These are phyloP conservation scores for Silene coronaria DNA, from an alignment of 179 eudicot genomes.

Conservation along the genomic window DNA sequence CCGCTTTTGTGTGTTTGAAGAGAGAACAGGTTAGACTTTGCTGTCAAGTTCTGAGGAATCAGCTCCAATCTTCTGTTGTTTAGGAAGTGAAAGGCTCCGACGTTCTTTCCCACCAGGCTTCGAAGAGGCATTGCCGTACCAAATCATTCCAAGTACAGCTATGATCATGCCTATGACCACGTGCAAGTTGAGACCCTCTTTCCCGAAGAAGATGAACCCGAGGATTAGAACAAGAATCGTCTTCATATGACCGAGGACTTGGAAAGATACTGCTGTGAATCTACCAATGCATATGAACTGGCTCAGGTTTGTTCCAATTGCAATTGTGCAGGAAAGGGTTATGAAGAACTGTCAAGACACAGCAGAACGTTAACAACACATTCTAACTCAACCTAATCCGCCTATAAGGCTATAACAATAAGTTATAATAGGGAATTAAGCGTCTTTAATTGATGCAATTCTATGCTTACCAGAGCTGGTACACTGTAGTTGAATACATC, in stretches of 20 bases:
- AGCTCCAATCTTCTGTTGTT: conserved; percentile 28
- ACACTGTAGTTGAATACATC: conserved; percentile 33
- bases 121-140: conserved; percentile 45
- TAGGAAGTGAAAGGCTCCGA: conserved; percentile 19
- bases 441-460: too few relatives aligned
- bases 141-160: conserved; percentile 40
- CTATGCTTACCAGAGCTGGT: conserved; percentile 35
- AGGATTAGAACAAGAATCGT: conserved; percentile 39
- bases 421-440: too few relatives aligned
- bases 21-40: conserved; percentile 11
- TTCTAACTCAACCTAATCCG: not conserved
- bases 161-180: conserved; percentile 41
- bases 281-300: conserved; percentile 46
- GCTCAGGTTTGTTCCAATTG: conserved; percentile 44
- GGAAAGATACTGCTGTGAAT: conserved; percentile 45
- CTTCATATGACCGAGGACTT: conserved; percentile 46
- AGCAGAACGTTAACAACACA: not conserved
- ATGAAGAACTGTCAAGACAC: conserved; percentile 29
- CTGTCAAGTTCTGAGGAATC: conserved; percentile 30
- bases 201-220: conserved; percentile 39
- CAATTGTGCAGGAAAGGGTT: conserved; percentile 39
- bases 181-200: conserved; percentile 37
- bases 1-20: conserved; percentile 1
- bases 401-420: too few relatives aligned
- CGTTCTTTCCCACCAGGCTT: conserved; percentile 48